Conservation (phyloP, 2,329 filamentous ascomycete species). For the Fusarium veterinarium region DNA sequence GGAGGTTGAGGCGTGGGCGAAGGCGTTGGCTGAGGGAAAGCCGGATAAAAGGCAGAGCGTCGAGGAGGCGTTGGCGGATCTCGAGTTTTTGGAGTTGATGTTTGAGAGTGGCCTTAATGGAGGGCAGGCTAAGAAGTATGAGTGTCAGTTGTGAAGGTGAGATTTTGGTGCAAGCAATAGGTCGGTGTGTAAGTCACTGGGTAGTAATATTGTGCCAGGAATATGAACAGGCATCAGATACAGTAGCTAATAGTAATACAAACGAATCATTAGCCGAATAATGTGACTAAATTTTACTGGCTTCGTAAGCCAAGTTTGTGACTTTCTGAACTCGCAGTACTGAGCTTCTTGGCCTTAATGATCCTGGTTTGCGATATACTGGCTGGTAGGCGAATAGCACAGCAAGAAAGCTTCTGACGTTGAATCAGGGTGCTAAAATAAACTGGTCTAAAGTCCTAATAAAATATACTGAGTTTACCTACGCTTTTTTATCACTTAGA, state of each 20-base stretch:
- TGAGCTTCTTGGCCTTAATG: background rate
- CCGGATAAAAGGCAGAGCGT: conserved; percentile 63
- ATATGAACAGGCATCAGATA: background rate
- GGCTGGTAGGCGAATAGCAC: background rate
- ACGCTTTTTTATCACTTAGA: background rate
- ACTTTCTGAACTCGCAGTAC: background rate
- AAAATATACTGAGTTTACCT: background rate
- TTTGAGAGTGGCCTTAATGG: conserved; percentile 59
- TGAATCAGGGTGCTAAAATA: background rate
- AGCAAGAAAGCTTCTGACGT: no score
- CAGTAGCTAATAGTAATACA: background rate
- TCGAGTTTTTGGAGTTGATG: conserved; percentile 68
- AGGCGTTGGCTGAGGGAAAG: conserved; percentile 60
- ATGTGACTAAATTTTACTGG: background rate
- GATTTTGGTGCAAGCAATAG: background rate
- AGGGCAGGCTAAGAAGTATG: conserved; percentile 54
- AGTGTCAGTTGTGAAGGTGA: conserved; percentile 49
- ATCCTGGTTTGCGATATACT: background rate
- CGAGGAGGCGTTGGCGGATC: conserved; percentile 69
- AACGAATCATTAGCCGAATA: background rate
- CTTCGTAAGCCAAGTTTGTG: background rate
- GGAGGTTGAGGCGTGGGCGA: conserved; percentile 71
- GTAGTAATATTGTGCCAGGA: background rate
- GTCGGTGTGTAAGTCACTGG: background rate
- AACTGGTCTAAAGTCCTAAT: background rate